Percentiles rank a stretch among this genome's conserved stretches.
phyloP scores from a whole-genome alignment of 1,139 yeast species.

The Geotrichum phurueaensis region DNA sequence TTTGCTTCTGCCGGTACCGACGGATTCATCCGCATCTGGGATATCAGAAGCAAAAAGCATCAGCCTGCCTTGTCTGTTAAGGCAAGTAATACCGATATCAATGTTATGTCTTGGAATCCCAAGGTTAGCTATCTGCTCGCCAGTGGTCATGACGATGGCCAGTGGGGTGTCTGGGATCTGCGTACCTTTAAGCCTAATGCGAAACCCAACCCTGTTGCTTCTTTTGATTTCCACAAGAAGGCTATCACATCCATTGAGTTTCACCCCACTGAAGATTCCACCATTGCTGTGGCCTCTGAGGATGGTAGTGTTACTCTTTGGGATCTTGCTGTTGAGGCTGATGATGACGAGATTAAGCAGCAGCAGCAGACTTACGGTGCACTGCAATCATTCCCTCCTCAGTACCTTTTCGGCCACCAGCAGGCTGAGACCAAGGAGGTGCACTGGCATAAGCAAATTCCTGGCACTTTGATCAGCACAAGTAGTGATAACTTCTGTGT shows the following conservation, averaged over 20 bases:
- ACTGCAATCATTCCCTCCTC: constrained; percentile 63
- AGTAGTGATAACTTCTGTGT: constrained; percentile 92
- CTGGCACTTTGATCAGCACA: constrained; percentile 90
- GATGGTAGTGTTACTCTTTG: constrained; percentile 95
- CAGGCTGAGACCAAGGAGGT: constrained; percentile 96
- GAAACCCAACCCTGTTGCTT: constrained; percentile 61
- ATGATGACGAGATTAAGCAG: constrained; percentile 84
- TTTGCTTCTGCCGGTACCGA: constrained; percentile 92
- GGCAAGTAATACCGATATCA: constrained; percentile 81
- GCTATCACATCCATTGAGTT: constrained; percentile 90
- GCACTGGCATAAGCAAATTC: constrained; percentile 95
- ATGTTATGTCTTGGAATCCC: constrained; percentile 93
- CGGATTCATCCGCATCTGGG: constrained; percentile 93
- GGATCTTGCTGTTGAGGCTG: constrained; percentile 97
- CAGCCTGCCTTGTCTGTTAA: constrained; percentile 80
- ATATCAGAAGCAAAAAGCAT: constrained; percentile 86
- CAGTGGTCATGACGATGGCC: constrained; percentile 95
- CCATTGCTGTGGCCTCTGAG: constrained; percentile 91
- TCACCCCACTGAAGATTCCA: constrained; percentile 92
- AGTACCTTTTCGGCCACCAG: constrained; percentile 94
- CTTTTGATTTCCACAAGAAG: constrained; percentile 86
- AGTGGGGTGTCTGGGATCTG: constrained; percentile 98
- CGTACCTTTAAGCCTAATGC: constrained; percentile 59
- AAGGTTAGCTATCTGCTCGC: constrained; percentile 83
- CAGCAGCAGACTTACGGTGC: constrained; percentile 68